These are phyloP conservation scores for Punctularia strigosozonata DNA, from an alignment of 768 basidiomycete genomes.

Conservation along the genomic window DNA sequence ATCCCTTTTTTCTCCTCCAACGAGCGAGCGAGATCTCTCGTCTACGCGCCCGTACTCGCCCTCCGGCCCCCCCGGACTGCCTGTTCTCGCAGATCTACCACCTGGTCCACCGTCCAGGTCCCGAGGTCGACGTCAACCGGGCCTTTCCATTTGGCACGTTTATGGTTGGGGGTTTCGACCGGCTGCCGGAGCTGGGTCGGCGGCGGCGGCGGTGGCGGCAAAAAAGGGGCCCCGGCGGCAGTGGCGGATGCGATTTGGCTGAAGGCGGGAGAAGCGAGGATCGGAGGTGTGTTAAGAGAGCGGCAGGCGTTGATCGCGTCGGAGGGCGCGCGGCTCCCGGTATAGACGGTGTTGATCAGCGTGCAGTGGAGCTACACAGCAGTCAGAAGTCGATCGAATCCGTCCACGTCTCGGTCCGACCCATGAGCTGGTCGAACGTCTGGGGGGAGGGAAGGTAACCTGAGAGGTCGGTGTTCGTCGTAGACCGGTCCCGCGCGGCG, in stretches of 20 bases:
- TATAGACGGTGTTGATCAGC: conserved; percentile 23
- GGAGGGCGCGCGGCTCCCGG: conserved; percentile 22
- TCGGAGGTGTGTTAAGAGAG: conserved; percentile 29
- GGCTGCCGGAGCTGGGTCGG: no score
- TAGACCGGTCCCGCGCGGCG: no score
- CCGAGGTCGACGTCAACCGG: conserved; percentile 36
- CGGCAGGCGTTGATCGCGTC: no score
- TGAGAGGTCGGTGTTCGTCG: no score
- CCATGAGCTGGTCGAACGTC: no score
- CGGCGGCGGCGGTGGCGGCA: no score
- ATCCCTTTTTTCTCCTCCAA: no score
- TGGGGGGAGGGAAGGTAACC: no score
- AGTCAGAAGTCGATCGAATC: no score
- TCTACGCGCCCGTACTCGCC: conserved; percentile 43
- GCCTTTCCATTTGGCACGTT: no score
- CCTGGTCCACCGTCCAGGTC: conserved; percentile 35
- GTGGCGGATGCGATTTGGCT: conserved; percentile 2
- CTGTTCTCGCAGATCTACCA: conserved; percentile 67
- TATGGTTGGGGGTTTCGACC: neutral
- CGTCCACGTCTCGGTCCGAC: no score
- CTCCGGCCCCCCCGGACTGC: conserved; percentile 47
- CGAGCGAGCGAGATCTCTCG: no score
- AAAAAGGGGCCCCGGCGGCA: conserved; percentile 6
- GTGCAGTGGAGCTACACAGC: conserved; percentile 29
- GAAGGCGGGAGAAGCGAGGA: conserved; percentile 19